A percentile compares a stretch with the other conserved stretches of the same genome.
phyloP scores from a whole-genome alignment of 139 green algal species.

The Picochlorum sp. region DNA sequence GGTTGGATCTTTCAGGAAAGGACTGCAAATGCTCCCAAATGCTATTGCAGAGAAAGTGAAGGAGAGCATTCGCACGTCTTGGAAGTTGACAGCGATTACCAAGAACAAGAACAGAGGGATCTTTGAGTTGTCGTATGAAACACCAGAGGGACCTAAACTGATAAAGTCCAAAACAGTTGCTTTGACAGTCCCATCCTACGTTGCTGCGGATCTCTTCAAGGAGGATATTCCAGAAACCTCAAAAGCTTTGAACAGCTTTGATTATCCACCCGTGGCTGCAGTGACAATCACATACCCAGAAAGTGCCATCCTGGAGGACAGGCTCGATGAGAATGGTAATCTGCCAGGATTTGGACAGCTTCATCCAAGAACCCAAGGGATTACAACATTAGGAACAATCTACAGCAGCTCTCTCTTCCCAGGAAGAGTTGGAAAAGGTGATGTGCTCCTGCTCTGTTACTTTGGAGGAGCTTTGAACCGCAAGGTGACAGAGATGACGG shows the following conservation, averaged over 20 bases:
- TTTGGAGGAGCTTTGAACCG: constrained; percentile 91
- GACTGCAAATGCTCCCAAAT: constrained; percentile 81
- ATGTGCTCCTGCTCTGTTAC: constrained; percentile 88
- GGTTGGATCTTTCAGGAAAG: constrained; percentile 87
- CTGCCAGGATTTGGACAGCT: constrained; percentile 94
- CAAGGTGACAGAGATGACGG: constrained; percentile 61
- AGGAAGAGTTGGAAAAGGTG: constrained; percentile 44
- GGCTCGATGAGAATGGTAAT: constrained; percentile 49
- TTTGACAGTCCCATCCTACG: constrained; percentile 86
- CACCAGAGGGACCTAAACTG: constrained; percentile 59
- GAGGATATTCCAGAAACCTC: constrained; percentile 32
- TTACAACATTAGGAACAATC: constrained; percentile 96
- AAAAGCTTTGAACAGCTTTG: constrained; percentile 64
- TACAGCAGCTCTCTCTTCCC: constrained; percentile 94
- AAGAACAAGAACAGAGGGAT: constrained; percentile 32
- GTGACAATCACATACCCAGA: constrained; percentile 86
- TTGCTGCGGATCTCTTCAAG: constrained; percentile 68
- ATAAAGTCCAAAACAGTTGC: constrained; percentile 54
- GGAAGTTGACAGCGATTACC: constrained; percentile 74
- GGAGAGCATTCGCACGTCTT: constrained; percentile 53
- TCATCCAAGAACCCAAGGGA: constrained; percentile 86
- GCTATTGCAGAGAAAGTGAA: constrained; percentile 72
- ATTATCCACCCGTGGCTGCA: constrained; percentile 93
- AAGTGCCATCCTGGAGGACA: constrained; percentile 62
- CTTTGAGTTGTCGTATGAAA: constrained; percentile 72